Evolutionary conservation across 768 basidiomycete species (phyloP).

Genomic region (Suillus sp.): DNA sequence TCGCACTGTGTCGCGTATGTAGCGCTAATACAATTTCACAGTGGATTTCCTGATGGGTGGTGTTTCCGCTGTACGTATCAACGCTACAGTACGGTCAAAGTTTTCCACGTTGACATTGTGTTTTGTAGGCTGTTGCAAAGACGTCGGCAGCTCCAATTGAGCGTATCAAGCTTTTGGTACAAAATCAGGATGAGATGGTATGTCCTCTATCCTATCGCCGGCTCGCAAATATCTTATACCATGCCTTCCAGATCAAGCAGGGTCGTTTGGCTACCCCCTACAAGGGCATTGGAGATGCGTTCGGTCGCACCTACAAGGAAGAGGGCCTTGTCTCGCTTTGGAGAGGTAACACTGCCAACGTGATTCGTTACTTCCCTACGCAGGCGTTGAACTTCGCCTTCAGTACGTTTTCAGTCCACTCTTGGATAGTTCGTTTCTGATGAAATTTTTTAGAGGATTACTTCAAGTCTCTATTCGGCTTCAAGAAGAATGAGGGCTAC

Average conservation of each 20-base stretch:
- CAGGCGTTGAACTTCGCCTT: conserved; percentile 99
- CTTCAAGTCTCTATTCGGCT: conserved; percentile 98
- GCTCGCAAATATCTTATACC: not conserved
- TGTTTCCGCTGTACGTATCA: conserved; percentile 77
- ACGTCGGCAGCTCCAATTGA: conserved; percentile 99
- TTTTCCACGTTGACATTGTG: conserved; percentile 22
- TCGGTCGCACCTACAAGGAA: conserved; percentile 87
- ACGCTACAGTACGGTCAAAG: not conserved
- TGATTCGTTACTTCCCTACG: conserved; percentile 99
- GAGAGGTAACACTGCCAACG: conserved; percentile 99
- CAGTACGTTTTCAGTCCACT: conserved; percentile 60
- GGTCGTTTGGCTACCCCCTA: conserved; percentile 95
- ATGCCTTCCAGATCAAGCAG: conserved; percentile 83
- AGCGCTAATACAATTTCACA: conserved; percentile 42
- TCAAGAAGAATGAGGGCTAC: conserved; percentile 98
- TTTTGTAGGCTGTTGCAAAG: conserved; percentile 89
- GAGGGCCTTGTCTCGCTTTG: conserved; percentile 96
- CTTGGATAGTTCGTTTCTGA: not conserved
- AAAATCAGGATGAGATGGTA: conserved; percentile 99
- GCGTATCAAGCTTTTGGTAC: conserved; percentile 97
- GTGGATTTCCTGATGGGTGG: conserved; percentile 97
- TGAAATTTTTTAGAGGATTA: conserved; percentile 69
- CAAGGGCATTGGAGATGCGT: conserved; percentile 95
- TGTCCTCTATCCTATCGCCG: conserved; percentile 18
- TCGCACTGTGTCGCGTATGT: conserved; percentile 16